Conservation (phyloP, 2,329 filamentous ascomycete species). For the Xylaria sp. region DNA sequence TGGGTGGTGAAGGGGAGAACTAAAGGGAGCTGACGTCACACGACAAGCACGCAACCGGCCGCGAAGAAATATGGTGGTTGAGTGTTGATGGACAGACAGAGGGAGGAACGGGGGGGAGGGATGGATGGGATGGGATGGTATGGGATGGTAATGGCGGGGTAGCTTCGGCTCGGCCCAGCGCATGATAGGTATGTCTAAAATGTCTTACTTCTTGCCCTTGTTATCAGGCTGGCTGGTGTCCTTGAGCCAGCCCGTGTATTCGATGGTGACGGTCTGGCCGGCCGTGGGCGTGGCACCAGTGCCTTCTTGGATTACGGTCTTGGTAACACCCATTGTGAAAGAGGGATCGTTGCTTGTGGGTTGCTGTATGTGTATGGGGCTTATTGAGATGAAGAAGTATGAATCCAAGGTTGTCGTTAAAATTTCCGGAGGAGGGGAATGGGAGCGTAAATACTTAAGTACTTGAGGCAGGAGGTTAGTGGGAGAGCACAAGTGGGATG, state of each 20-base stretch:
- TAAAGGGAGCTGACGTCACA: slow-evolving; percentile 31
- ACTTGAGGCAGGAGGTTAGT: neutral
- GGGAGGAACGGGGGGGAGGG: neutral
- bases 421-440: slow-evolving; percentile 31
- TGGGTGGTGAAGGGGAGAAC: neutral
- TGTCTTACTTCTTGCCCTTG: slow-evolving; percentile 77
- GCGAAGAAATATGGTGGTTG: neutral
- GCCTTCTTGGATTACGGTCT: slow-evolving; percentile 72
- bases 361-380: neutral
- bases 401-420: slow-evolving; percentile 4
- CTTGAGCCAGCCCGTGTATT: slow-evolving; percentile 91
- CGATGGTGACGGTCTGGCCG: slow-evolving; percentile 83
- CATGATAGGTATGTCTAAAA: neutral
- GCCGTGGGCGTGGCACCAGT: slow-evolving; percentile 68
- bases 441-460: slow-evolving; percentile 17
- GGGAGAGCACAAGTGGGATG: slow-evolving; percentile 38
- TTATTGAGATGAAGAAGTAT: neutral
- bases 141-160: slow-evolving; percentile 31
- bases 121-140: slow-evolving; percentile 12
- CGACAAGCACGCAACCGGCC: neutral
- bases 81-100: neutral
- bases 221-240: slow-evolving; percentile 69
- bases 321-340: slow-evolving; percentile 77
- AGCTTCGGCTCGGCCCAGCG: slow-evolving; percentile 19
- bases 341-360: slow-evolving; percentile 17